These are phyloP conservation scores for Verbascum thapsus DNA, from an alignment of 257 asterid genomes.

Conservation along the genomic window DNA sequence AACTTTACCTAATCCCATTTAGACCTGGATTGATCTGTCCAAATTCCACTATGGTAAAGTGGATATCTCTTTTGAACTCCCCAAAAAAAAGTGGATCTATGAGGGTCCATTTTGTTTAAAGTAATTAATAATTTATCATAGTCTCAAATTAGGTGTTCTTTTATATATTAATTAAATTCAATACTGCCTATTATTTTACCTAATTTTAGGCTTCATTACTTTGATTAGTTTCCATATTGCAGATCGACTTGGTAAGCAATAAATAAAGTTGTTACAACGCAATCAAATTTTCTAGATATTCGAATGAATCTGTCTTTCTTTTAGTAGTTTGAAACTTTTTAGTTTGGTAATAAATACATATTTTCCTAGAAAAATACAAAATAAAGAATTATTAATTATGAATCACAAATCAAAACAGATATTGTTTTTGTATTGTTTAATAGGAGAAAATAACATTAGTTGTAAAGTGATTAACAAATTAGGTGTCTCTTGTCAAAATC, in stretches of 20 bases:
- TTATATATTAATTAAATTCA: neutral
- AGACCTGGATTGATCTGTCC: constrained; percentile 46
- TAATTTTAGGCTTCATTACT: neutral
- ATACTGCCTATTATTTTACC: neutral
- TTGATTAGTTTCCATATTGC: constrained; percentile 22
- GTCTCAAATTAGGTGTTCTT: neutral
- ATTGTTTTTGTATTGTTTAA: too few species aligned
- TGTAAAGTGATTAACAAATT: too few species aligned
- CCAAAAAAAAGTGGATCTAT: constrained; percentile 31
- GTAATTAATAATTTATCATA: constrained; percentile 5
- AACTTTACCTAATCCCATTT: too few species aligned
- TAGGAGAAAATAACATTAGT: too few species aligned
- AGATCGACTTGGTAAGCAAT: constrained; percentile 24
- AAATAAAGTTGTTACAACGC: neutral
- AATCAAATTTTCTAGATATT: neutral
- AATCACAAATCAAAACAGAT: too few species aligned
- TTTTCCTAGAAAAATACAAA: too few species aligned
- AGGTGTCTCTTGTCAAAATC: too few species aligned
- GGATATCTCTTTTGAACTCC: too few species aligned
- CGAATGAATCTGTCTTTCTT: neutral
- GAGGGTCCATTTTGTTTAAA: constrained; percentile 29
- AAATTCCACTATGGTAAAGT: constrained; percentile 34
- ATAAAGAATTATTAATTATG: too few species aligned
- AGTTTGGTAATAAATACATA: too few species aligned
- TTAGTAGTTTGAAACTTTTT: too few species aligned